Conservation (phyloP, 1,139 yeast genomes). For the Saccharomyces hybrid region DNA sequence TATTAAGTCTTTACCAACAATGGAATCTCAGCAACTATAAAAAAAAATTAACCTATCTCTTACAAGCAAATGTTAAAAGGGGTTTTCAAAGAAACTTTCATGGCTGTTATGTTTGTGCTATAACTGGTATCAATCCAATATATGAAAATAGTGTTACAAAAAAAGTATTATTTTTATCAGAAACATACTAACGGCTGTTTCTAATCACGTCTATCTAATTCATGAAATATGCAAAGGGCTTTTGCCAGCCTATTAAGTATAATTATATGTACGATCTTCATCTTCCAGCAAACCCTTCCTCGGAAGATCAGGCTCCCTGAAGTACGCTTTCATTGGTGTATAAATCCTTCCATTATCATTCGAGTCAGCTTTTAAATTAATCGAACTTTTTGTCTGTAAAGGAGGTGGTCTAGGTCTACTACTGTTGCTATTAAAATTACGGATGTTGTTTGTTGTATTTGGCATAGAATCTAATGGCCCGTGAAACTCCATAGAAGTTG, state of each 20-base stretch:
- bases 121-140: background rate
- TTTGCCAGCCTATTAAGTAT: background rate
- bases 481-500: background rate
- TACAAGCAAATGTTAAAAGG: background rate
- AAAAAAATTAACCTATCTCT: too few relatives aligned
- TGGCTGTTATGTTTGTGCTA: background rate
- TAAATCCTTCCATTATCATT: constrained; percentile 6
- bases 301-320: constrained; percentile 4
- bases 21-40: too few relatives aligned
- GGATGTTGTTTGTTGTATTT: background rate
- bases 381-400: background rate
- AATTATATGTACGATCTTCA: constrained; percentile 12
- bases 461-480: background rate
- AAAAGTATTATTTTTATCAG: background rate
- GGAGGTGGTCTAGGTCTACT: background rate
- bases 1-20: too few relatives aligned
- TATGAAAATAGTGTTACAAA: background rate
- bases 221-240: background rate
- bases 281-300: constrained; percentile 15
- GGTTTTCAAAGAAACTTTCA: background rate
- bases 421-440: background rate
- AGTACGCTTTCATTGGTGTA: constrained; percentile 18
- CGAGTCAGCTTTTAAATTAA: background rate
- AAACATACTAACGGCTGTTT: background rate
- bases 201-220: background rate